Evolutionary conservation across 257 asterid genomes (phyloP).

Genomic region (Jacaranda mimosifolia): DNA sequence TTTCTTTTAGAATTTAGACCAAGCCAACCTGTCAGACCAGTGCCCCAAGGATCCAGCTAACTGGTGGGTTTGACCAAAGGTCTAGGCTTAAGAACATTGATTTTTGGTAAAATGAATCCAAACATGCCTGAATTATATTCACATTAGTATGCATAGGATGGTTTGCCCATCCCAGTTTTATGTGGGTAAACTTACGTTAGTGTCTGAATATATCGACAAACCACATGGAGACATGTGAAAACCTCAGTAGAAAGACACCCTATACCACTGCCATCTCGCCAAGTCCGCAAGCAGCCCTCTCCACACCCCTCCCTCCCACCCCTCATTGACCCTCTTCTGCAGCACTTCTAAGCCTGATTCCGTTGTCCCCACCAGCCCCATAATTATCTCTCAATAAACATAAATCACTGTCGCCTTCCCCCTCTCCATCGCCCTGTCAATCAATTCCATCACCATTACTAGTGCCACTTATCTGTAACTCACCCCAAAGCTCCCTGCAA

Average conservation of each 20-base stretch:
- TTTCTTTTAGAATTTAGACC: too few relatives aligned
- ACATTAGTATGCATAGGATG: constrained; percentile 12
- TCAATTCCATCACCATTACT: background rate
- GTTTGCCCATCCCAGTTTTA: background rate
- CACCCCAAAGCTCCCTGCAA: background rate
- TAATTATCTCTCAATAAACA: background rate
- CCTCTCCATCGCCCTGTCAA: background rate
- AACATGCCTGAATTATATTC: background rate
- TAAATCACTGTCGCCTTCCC: background rate
- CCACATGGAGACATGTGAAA: background rate
- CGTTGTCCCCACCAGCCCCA: background rate
- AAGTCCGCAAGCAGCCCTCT: too few relatives aligned
- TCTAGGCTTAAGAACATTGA: too few relatives aligned
- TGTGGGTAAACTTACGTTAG: background rate
- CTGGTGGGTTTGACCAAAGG: too few relatives aligned
- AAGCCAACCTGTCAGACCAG: too few relatives aligned
- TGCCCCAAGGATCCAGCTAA: too few relatives aligned
- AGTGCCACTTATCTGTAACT: background rate
- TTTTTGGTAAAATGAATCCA: too few relatives aligned
- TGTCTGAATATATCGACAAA: background rate
- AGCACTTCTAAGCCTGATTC: background rate
- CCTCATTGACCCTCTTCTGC: too few relatives aligned
- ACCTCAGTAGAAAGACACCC: background rate
- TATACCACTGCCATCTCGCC: too few relatives aligned
- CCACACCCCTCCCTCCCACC: too few relatives aligned